Evolutionary conservation across 2,329 filamentous ascomycete genomes (phyloP), one percentile per base, ranked within the genome.

Genomic region (Beauveria asiatica): DNA sequence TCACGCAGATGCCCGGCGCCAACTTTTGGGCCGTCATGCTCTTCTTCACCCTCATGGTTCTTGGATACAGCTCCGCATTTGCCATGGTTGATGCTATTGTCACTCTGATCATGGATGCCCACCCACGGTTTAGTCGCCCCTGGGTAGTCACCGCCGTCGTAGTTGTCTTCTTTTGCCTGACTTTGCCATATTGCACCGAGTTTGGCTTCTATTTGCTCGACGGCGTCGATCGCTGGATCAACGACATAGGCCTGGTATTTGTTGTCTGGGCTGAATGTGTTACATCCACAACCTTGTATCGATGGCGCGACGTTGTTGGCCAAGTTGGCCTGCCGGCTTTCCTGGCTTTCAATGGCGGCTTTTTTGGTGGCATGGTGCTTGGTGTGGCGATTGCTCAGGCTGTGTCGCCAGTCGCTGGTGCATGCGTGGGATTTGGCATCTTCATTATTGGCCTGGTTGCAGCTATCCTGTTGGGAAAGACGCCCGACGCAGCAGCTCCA

Each of bases 1-100:
- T 84, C 1, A 69, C 79, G 0, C 75, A 83, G 61, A 82, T 84
- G 77, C 82, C 82, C 0, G 81, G 76, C 0, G 73, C 81, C 2
- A 83, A 83, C 46, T 83, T 81, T 63, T 84, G 81, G 81, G 80
- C 81, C 0, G 71, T 83, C n/a, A 70, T 80, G 0, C 70, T 84
- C 1, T 84, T 85, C 67, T 82, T 84, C 61, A 84, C 81, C 0
- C 73, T 84, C 7, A 77, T 83, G 61, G 78, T 84, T 0, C 75
- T 84, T 0, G 82, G 82, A 0, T 83, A 82, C 65, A 81, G 78
- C 61, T 84, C 81, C 0, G 80, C 82, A 1, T 84, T 84, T 61
- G 81, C 80, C 52, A 83, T 84, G 80, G 70, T 84, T 6, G 82
- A 84, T 64, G 81, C 79, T 5, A 74, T 80, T 5, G 78, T 80